Evolutionary conservation across 306 rosid species (phyloP).

Genomic region (Cotoneaster glaucophyllus): DNA sequence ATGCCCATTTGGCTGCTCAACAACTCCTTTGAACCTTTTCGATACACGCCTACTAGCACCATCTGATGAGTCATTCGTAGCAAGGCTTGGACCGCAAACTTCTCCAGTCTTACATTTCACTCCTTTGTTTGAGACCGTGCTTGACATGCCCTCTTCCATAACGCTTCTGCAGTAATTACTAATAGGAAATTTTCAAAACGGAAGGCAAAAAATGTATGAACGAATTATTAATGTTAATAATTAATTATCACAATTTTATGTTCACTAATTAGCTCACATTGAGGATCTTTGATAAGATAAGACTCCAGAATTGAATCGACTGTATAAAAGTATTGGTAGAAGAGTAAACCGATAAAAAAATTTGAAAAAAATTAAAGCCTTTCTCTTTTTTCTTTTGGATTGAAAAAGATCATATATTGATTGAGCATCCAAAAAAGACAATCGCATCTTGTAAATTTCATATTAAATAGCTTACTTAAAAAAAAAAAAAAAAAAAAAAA

Average conservation of each 20-base stretch:
- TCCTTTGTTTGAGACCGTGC: conserved; percentile 12
- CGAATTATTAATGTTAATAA: too few species aligned
- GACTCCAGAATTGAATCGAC: background rate
- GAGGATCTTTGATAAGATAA: background rate
- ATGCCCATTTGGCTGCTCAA: conserved; percentile 23
- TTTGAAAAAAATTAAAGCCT: background rate
- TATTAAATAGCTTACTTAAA: background rate
- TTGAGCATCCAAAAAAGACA: background rate
- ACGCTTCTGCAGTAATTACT: background rate
- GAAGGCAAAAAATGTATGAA: too few species aligned
- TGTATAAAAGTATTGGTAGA: background rate
- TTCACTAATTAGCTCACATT: background rate
- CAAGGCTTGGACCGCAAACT: background rate
- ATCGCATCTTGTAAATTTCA: background rate
- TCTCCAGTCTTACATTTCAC: background rate
- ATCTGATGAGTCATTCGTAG: background rate
- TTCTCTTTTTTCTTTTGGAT: background rate
- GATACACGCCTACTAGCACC: background rate
- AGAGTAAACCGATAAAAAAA: background rate
- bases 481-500: background rate
- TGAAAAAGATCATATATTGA: background rate
- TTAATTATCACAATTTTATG: background rate
- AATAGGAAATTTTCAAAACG: too few species aligned
- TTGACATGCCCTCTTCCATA: conserved; percentile 32
- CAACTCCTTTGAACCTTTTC: conserved; percentile 22